Evolutionary conservation across 2,329 filamentous ascomycete species (phyloP), one percentile per base, ranked within the genome.

Genomic region (Aotearoamyces nothofagi): DNA sequence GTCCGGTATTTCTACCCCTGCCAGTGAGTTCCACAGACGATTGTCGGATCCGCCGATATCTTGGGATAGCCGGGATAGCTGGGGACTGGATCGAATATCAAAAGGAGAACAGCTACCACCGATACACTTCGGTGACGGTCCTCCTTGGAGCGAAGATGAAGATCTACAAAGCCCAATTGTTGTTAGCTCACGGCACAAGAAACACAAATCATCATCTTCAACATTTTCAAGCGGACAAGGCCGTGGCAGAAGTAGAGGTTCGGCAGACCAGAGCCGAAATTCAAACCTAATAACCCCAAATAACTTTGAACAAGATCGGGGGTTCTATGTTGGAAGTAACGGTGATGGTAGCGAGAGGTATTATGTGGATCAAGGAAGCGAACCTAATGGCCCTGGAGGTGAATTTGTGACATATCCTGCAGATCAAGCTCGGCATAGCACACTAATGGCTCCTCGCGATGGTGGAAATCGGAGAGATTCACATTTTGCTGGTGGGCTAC

Each of bases 81-180:
- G 43, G 44, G 37, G 30, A 24, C 31, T 27, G n/a, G 34, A 35
- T 25, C 66, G 63, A 17, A 64, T 69, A 37, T 66, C 62, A 39
- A 75, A 66, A 30, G 70, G 65, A 14, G 67, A 80, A 40, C 78
- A 86, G 45, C 62, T 92, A 10, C 77, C 82, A 7, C 78, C 80
- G 12, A 84, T 90, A 48, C 71, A 82, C 27, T 87, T 90, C 43
- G 80, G 72, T 4, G 83, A 90, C 47, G 86, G 86, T 0, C 86
- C 86, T 13, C 87, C 86, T 3, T 96, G 84, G 58, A 92, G 83
- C 52, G 86, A 94, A 55, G 86, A 96, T 46, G 84, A 96, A 43
- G 90, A 96, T 52, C 64, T 94, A 24, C 82, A 90, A 46, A 92
- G 84, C 48, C 86, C 86, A 0, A 67, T 77, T 10, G 81, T 93